Base-by-base conservation (phyloP, 495 filamentous ascomycete species). In the Apiosordaria backusii region DNA sequence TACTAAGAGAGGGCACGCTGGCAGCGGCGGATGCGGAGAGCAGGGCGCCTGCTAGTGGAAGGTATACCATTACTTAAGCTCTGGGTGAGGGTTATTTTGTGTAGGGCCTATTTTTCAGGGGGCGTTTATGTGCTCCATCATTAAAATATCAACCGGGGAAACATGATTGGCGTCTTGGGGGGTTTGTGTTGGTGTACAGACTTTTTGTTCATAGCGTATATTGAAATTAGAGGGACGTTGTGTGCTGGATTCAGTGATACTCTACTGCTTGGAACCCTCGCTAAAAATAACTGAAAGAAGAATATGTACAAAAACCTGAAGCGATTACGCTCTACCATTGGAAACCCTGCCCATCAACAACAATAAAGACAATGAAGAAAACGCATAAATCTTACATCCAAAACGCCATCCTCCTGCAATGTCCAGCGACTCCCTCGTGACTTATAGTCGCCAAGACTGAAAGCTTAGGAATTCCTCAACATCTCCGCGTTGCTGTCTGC, bases 1-100 rank as follows among this genome's bases (percentile, higher is more conserved):
- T 97, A 67, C 80, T 98, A 58, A 92, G 89, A 77, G 95, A 98
- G 78, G 95, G 91, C n/a, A 97, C 92, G 0, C 86, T 95, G 65
- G 93, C 93, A 0, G 93, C 93, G 24, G 90, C 90, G 27, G 92
- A 97, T 69, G 90, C 87, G 22, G 92, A 97, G 73, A 88, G 86
- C 45, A 84, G 91, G 65, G 89, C 89, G 4, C 91, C 92, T 25
- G 86, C 87, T 22, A 90, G 88, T 75, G 94, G 95, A 63, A 86
- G 95, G 67, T 99, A 99, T 73, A 97, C 87, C 29, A 92, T 99
- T 70, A 86, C 94, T 67, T 95, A 85, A 75, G 19, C n/a, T n/a
- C n/a, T n/a, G 21, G 18, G 40, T 29, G 16, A 45, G 13, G 9
- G 35, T 2, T 7, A 15, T 10, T 45, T 45, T 45, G 35, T 18